Evolutionary conservation across 2,329 filamentous ascomycete species (phyloP).

Genomic region (Beauveria sp.): DNA sequence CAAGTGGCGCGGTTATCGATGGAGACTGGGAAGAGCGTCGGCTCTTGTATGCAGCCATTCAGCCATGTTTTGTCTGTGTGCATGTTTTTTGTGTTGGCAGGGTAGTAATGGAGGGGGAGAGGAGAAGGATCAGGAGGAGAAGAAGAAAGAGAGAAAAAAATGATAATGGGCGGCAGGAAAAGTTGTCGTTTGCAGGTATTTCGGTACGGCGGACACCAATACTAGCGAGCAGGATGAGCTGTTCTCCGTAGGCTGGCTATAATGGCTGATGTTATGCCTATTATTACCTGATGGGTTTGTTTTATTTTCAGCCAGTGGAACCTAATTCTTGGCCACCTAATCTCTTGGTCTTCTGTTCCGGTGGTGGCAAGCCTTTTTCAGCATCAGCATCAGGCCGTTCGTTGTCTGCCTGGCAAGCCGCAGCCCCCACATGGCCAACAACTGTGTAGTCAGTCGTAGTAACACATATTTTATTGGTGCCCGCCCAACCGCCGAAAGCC

Average conservation of each 20-base stretch:
- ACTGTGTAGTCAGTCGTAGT: not conserved
- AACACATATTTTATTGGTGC: not conserved
- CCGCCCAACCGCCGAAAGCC: not conserved
- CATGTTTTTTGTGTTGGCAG: not conserved
- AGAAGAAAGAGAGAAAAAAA: not conserved
- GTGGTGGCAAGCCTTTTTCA: not conserved
- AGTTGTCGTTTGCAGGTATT: not conserved
- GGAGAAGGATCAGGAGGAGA: not conserved
- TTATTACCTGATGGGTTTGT: no score
- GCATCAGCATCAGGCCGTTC: not conserved
- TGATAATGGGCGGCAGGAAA: not conserved
- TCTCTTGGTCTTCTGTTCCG: no score
- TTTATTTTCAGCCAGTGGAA: no score
- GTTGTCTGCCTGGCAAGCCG: not conserved
- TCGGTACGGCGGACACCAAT: no score
- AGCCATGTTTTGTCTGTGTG: not conserved
- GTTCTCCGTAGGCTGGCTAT: no score
- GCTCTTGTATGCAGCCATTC: not conserved
- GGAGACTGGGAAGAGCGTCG: not conserved
- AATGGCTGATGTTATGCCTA: no score
- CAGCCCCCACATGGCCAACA: conserved; percentile 5
- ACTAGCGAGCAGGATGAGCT: not conserved
- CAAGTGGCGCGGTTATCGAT: conserved; percentile 5
- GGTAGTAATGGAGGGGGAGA: not conserved
- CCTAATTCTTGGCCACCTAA: no score